Evolutionary conservation across 345 rosid genomes (phyloP).

Genomic region (Mercurialis annua): DNA sequence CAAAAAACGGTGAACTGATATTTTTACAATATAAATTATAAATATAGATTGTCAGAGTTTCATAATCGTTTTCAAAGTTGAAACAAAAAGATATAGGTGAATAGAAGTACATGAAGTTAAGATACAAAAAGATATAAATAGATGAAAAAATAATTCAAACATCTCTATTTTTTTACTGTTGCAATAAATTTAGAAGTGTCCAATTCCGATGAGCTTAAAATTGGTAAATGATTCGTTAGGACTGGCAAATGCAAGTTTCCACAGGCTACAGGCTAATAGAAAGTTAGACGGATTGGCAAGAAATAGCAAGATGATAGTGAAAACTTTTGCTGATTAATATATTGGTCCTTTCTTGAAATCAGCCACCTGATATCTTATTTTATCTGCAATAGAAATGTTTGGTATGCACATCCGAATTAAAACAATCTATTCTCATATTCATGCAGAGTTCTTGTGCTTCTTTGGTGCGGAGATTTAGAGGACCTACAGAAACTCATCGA

Average conservation of each 20-base stretch:
- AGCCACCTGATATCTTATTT: neutral
- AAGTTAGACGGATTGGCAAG: neutral
- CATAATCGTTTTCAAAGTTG: no score
- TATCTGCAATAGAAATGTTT: neutral
- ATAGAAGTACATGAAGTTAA: neutral
- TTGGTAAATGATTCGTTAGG: neutral
- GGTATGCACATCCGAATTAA: neutral
- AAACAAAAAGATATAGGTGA: no score
- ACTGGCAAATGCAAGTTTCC: neutral
- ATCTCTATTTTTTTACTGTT: no score
- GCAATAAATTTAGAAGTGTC: no score
- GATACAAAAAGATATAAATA: neutral
- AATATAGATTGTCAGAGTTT: no score
- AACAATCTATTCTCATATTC: neutral
- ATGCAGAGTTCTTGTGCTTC: constrained; percentile 60
- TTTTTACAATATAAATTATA: no score
- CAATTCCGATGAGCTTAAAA: neutral
- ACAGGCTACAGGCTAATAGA: neutral
- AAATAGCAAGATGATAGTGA: neutral
- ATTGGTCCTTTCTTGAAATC: neutral
- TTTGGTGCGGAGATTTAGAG: constrained; percentile 48
- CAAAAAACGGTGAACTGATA: no score
- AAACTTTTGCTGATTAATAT: no score
- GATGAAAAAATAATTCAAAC: neutral
- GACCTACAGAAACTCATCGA: constrained; percentile 55